Evolutionary conservation across 306 rosid genomes (phyloP), one percentile per base, ranked within the genome.

Genomic region (Gastrolobium villosum): DNA sequence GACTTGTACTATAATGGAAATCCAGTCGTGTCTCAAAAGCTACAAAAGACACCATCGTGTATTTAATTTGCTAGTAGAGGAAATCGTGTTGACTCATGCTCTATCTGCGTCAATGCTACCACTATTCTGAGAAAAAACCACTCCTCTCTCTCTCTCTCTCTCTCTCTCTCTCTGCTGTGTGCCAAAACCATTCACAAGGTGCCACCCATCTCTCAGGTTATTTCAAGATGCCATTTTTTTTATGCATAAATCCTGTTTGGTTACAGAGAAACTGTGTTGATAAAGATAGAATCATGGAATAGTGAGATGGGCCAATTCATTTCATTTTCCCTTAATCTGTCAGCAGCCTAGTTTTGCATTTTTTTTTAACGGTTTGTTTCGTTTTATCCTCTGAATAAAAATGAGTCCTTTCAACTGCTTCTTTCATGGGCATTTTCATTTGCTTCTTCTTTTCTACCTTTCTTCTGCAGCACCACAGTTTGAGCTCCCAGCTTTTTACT

Each of bases 41-140:
- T 87, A 84, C 90, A 86, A 84, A 86, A 82, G 67, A 80, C 90
- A 86, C 75, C 74, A 85, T 89, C 91, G 77, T 86, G 91, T 90
- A 84, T 84, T 89, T 68, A 87, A 62, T 43, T 26, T 48, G 74
- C 61, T 48, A 60, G 57, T 67, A 46, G 80, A 69, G 84, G 91
- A 85, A 85, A 83, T 82, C 82, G 68, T 80, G 89, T 85, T 88
- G 91, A 90, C 90, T 88, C 85, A 65, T 57, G 48, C 92, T 87
- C 76, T 60, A 65, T 84, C 90, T 81, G 79, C 85, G 79, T 84
- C 91, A 85, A 78, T 82, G 76, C 74, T 82, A 26, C 82, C 75
- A 82, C 81, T 55, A 1, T 55, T 83, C 76, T 79, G 61, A 44
- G 44, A n/a, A 54, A 15, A 72, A 7, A 20, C 8, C 8, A 15